Base-by-base conservation (phyloP, 1,139 yeast genomes). In the Hansenula anomala region DNA sequence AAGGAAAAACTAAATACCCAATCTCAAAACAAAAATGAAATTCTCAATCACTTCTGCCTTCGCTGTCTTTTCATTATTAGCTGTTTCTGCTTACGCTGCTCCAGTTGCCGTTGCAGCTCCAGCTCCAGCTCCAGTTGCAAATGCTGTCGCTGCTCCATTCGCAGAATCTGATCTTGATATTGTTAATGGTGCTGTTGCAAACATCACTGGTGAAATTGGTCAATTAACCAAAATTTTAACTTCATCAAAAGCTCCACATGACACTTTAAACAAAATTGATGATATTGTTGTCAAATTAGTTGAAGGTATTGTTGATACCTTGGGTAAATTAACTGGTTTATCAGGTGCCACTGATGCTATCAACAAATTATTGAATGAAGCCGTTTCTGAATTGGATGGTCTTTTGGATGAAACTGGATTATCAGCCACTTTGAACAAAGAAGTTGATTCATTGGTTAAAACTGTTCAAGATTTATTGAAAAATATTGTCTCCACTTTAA, bases 71-170 rank as follows among this genome's bases (percentile, higher is more conserved):
- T 26, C 40, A 22, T 30, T 44, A 19, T 22, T 38, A 23, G 28
- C 36, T 5, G 22, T 38, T 19, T 36, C 43, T 25, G 36, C 52
- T 15, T 42, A 42, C 10, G 43, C 49, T 23, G 43, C 52, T 9
- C 46, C 51, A 23, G 32, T 43, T 26, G 43, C 45, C 30, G 29
- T 28, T 26, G 27, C 43, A 4, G 30, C 18, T 17, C 28, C 44
- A 14, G 25, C 19, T 16, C 38, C 45, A 14, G 45, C 37, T 12
- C 49, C 44, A 23, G 44, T 36, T 4, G 43, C 49, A 23, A 34
- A 38, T 8, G 55, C 49, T 9, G 39, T 43, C 28, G 50, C 54
- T 10, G 51, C 51, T 43, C 58, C 61, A 14, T 56, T 54, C 2
- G 61, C 63, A 6, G 60, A 59, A 31, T 52, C 47, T 10, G 44